Conservation (phyloP, 495 filamentous ascomycete species). For the Bombardia bombarda region DNA sequence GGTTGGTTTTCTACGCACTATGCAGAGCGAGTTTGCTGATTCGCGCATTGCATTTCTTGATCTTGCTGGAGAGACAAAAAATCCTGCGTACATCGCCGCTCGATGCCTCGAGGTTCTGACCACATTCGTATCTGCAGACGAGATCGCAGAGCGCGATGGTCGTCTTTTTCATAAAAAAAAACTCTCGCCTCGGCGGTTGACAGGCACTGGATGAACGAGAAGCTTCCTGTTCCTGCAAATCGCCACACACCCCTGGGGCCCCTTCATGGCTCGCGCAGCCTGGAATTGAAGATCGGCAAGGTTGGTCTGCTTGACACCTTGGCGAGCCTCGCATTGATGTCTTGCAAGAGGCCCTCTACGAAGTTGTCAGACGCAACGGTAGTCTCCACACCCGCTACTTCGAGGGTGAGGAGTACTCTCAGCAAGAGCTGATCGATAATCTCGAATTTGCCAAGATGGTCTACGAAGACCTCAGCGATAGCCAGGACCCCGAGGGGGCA, state of each 20-base stretch:
- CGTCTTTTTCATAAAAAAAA: not conserved
- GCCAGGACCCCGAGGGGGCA: not conserved
- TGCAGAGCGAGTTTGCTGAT: not conserved
- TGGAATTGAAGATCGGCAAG: not conserved
- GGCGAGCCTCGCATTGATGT: not conserved
- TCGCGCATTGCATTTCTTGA: not conserved
- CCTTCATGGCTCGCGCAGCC: not conserved
- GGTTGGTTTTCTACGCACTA: not conserved
- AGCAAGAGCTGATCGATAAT: not conserved
- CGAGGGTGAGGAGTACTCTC: not conserved
- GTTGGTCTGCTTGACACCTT: not conserved
- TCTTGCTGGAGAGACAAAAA: not conserved
- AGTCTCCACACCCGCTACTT: not conserved
- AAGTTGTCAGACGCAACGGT: not conserved
- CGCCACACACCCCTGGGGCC: not conserved
- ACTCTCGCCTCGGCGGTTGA: too few relatives aligned
- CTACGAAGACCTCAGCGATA: not conserved
- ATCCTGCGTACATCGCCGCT: not conserved
- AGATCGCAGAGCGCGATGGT: not conserved
- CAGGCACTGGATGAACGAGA: too few relatives aligned
- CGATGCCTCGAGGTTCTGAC: not conserved
- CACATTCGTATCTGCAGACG: not conserved
- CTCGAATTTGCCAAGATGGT: not conserved
- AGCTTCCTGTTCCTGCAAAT: not conserved
- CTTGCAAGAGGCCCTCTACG: not conserved